These are phyloP conservation scores for Ichthyophthirius multifiliis DNA, from an alignment of 169 alveolate species.

Conservation along the genomic window DNA sequence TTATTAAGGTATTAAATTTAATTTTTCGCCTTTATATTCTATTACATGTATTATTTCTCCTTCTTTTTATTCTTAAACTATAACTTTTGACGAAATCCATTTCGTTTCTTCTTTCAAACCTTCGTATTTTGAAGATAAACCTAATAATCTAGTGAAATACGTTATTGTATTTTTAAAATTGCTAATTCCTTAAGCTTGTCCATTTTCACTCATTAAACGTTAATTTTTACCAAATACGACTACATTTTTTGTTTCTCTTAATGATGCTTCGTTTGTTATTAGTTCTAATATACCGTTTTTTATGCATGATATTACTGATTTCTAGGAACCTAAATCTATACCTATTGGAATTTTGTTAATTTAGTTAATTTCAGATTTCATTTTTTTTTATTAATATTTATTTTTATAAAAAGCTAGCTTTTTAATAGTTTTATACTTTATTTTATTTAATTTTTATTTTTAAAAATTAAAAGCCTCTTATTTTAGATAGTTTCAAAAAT, in stretches of 20 bases:
- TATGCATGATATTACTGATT: slow-evolving; percentile 94
- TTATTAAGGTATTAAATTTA: slow-evolving; percentile 77
- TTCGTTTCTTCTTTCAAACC: slow-evolving; percentile 51
- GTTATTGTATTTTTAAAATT: slow-evolving; percentile 62
- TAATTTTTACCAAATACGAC: slow-evolving; percentile 89
- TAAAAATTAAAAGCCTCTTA: no score
- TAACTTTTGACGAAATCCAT: slow-evolving; percentile 59
- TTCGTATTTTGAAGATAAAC: slow-evolving; percentile 44
- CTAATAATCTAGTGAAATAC: slow-evolving; percentile 49
- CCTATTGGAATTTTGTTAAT: slow-evolving; percentile 84
- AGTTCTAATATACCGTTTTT: slow-evolving; percentile 93
- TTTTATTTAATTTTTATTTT: no score
- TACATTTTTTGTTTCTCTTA: slow-evolving; percentile 87
- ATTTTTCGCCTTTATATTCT: slow-evolving; percentile 71
- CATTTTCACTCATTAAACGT: slow-evolving; percentile 92
- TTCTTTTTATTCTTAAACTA: slow-evolving; percentile 67
- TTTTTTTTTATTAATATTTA: no score
- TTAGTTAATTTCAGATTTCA: not conserved
- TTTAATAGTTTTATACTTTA: no score
- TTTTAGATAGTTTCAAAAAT: no score
- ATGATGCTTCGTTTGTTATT: slow-evolving; percentile 93
- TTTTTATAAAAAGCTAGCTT: no score
- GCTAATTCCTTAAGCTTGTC: slow-evolving; percentile 35
- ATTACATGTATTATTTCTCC: slow-evolving; percentile 72
- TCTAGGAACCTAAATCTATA: slow-evolving; percentile 95